Conservation (phyloP, 2,329 filamentous ascomycete species). For the Aschersonia sp. region DNA sequence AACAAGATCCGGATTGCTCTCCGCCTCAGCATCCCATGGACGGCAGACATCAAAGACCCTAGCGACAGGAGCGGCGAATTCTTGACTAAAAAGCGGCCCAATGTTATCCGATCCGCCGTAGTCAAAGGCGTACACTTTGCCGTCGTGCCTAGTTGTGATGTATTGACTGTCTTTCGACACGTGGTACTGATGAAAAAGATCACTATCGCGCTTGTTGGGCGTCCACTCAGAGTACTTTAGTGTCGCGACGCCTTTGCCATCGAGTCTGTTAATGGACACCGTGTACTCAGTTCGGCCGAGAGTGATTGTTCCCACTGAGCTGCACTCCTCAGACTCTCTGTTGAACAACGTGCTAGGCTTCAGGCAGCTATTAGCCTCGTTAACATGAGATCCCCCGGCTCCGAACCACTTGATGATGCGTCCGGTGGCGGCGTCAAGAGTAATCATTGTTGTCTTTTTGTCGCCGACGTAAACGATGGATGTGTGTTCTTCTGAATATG, state of each 20-base stretch:
- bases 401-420: constrained; percentile 75
- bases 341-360: constrained; percentile 53
- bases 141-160: constrained; percentile 76
- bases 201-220: constrained; percentile 79
- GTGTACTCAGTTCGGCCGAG: constrained; percentile 83
- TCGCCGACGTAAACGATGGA: constrained; percentile 77
- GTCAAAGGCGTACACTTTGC: constrained; percentile 69
- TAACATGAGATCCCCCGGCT: constrained; percentile 51
- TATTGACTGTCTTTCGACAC: constrained; percentile 75
- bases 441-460: constrained; percentile 82
- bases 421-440: constrained; percentile 76
- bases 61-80: constrained; percentile 64
- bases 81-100: constrained; percentile 49
- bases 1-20: constrained; percentile 62
- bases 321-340: constrained; percentile 60
- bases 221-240: constrained; percentile 91
- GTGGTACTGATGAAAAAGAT: constrained; percentile 73
- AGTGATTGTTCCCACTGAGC: constrained; percentile 64
- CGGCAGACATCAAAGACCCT: constrained; percentile 81
- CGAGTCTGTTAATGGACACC: constrained; percentile 65
- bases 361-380: constrained; percentile 62
- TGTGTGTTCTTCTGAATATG: constrained; percentile 56
- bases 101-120: constrained; percentile 39
- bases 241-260: constrained; percentile 68
- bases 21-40: constrained; percentile 45